A percentile compares a stretch with the other conserved stretches of the same genome.
Conservation (phyloP, 176 grass and related monocot genomes). For the Rhynchospora pubera region DNA sequence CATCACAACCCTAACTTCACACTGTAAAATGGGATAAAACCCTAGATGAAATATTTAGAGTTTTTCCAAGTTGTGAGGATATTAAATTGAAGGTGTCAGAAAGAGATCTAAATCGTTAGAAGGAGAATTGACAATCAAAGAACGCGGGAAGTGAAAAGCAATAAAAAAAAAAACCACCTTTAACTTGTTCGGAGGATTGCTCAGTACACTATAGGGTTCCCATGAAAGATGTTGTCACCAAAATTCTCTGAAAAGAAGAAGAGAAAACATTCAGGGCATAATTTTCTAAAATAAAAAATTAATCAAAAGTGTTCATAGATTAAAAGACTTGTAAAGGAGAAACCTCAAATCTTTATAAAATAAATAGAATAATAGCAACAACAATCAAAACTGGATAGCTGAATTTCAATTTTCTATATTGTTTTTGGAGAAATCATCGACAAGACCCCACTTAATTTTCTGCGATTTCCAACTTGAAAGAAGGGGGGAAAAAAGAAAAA, state of each 20-base stretch:
- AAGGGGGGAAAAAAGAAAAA: neutral
- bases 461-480: no score
- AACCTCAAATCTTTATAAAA: neutral
- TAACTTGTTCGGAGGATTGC: neutral
- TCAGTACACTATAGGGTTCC: neutral
- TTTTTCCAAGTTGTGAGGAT: neutral
- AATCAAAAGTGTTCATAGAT: neutral
- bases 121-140: neutral
- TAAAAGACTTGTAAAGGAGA: neutral
- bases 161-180: neutral
- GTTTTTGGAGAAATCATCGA: neutral
- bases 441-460: neutral
- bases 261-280: neutral
- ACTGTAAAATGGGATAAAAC: slow-evolving; percentile 1
- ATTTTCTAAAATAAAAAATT: neutral
- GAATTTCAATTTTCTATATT: neutral
- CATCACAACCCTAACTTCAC: neutral
- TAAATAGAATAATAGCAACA: neutral
- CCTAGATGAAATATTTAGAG: neutral
- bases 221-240: neutral
- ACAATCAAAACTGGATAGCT: neutral
- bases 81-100: neutral
- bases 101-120: slow-evolving; percentile 12
- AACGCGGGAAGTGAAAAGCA: neutral
- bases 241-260: neutral